These are phyloP conservation scores for Acanthamoeba polyphaga DNA, from an alignment of 208 protist genomes.

Conservation along the genomic window DNA sequence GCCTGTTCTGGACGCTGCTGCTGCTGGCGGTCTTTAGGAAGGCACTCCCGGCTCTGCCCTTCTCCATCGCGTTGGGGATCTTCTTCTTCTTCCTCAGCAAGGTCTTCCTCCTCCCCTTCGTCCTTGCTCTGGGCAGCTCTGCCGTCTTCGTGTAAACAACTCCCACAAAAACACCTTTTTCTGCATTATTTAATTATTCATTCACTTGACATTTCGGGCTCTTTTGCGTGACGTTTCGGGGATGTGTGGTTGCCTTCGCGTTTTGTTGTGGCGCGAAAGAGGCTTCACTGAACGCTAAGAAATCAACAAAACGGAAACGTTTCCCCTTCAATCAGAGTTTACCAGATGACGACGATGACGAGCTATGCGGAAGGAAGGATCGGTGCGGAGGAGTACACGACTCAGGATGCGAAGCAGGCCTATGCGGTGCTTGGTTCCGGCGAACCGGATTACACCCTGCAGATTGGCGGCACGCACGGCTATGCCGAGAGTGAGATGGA, in stretches of 20 bases:
- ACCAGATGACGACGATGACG: not conserved
- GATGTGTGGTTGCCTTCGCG: too few relatives aligned
- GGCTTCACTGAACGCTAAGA: not conserved
- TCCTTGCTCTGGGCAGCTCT: not conserved
- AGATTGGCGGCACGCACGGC: not conserved
- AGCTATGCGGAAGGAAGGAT: constrained; percentile 1
- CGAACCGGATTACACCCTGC: not conserved
- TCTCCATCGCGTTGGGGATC: constrained; percentile 90
- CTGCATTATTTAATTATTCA: not conserved
- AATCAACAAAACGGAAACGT: not conserved
- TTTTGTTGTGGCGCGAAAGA: not conserved
- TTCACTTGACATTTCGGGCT: not conserved
- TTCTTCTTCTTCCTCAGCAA: constrained; percentile 88
- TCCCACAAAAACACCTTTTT: not conserved
- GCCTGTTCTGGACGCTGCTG: constrained; percentile 88
- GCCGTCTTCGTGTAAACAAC: constrained; percentile 78
- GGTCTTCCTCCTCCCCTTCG: constrained; percentile 83
- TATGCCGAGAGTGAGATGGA: not conserved
- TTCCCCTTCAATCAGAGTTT: not conserved
- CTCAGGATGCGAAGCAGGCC: not conserved
- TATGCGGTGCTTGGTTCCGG: not conserved
- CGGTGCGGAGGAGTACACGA: not conserved
- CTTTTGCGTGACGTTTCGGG: not conserved
- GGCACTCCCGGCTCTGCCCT: constrained; percentile 91
- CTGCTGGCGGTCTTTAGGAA: constrained; percentile 88